Evolutionary conservation across 1,284 basidiomycete species (phyloP), one percentile per base, ranked within the genome.

Genomic region (Cryptococcus neoformans): DNA sequence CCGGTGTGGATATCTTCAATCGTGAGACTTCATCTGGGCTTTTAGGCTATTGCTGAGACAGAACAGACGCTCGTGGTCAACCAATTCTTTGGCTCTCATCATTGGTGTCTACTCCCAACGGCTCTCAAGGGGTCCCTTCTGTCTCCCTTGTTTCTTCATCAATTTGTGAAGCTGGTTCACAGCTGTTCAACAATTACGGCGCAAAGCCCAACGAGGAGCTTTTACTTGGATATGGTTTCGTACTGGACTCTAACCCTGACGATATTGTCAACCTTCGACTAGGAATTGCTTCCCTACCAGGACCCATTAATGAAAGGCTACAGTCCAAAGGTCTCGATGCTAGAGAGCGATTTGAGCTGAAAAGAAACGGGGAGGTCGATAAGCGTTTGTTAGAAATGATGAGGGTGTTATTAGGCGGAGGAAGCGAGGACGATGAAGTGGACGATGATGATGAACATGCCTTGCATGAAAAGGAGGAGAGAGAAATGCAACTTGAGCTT

Each of bases 151-250:
- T 66, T 10, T 58, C 54, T 28, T 62, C 60, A n/a, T 68, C 78
- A 45, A 45, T 79, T 0, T 76, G 80, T 1, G 61, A 62, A 0
- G 59, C 75, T 3, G 82, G 81, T 44, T 64, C 80, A 14, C 87
- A 95, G 72, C 78, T 92, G n/a, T 87, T 87, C 80, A 95, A 94
- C 77, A 94, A 93, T 70, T 80, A 79, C 61, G 76, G 50, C 8
- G 68, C 73, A 5, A 78, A 76, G 73, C 85, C 90, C 0, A 94
- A 93, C 73, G 83, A 90, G 28, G 89, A 92, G 71, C 82, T 95
- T 37, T 84, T 95, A 48, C 81, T 95, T 3, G 89, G 87, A 2
- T 95, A 94, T 69, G 92, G 92, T 1, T 96, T 95, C 74, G 84
- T 88, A 1, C 72, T 92, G 2, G 77, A 81, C 14, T 65, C 81